phyloP scores from a whole-genome alignment of 352 stramenopile species.

The Phytophthora aleatoria region DNA sequence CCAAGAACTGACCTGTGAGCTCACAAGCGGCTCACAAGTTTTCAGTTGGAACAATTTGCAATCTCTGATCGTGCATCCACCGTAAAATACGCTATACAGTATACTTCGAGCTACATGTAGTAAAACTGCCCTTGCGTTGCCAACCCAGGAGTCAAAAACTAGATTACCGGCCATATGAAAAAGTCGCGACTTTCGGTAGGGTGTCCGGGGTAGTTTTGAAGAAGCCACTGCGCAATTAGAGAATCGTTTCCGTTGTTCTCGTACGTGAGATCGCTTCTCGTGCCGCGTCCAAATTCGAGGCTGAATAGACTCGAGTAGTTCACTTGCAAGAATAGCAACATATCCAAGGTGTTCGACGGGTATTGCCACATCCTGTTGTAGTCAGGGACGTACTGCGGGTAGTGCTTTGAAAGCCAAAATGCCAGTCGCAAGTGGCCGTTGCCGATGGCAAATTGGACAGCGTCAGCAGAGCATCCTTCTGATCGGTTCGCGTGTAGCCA shows the following conservation, averaged over 20 bases:
- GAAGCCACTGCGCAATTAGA: slow-evolving; percentile 1
- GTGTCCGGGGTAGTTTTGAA: slow-evolving; percentile 5
- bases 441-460: slow-evolving; percentile 6
- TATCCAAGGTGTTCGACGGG: slow-evolving; percentile 6
- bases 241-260: not conserved
- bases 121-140: too few species aligned
- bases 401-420: slow-evolving; percentile 6
- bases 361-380: slow-evolving; percentile 11
- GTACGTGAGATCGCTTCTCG: slow-evolving; percentile 3
- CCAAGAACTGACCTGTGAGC: too few species aligned
- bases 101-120: too few species aligned
- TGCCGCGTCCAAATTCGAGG: slow-evolving; percentile 13
- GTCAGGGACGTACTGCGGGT: slow-evolving; percentile 7
- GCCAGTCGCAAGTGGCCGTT: slow-evolving; percentile 2
- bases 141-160: too few species aligned
- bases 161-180: too few species aligned
- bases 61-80: too few species aligned
- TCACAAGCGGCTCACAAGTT: too few species aligned
- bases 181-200: too few species aligned
- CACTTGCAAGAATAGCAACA: slow-evolving; percentile 12
- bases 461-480: slow-evolving; percentile 3
- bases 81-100: too few species aligned
- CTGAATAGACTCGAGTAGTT: slow-evolving; percentile 16
- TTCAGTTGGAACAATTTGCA: too few species aligned
- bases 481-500: slow-evolving; percentile 8